These are phyloP conservation scores for Penicillium angulare DNA, from an alignment of 495 filamentous ascomycete species.

Conservation along the genomic window DNA sequence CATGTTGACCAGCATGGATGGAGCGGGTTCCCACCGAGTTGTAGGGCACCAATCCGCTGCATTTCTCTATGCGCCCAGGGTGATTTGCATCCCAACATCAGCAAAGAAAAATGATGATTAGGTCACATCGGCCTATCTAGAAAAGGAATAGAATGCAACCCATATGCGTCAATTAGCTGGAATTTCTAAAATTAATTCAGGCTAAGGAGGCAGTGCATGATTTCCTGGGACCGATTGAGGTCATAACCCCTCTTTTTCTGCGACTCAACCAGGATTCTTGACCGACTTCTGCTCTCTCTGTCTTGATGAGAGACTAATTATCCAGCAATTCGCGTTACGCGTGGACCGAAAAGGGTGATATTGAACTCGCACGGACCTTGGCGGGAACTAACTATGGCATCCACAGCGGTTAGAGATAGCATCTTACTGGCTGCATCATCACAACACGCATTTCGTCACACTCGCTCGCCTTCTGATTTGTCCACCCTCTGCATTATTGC, in stretches of 20 bases:
- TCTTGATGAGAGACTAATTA: conserved; percentile 15
- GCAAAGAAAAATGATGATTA: neutral
- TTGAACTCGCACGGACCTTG: conserved; percentile 15
- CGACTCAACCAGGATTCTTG: neutral
- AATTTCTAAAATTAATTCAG: conserved; percentile 18
- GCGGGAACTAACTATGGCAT: conserved; percentile 30
- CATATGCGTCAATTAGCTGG: conserved; percentile 6
- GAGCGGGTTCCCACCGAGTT: neutral
- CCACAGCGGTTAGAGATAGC: conserved; percentile 28
- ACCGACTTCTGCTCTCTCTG: neutral
- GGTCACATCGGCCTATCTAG: neutral
- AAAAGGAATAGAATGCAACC: neutral
- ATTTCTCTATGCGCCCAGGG: neutral
- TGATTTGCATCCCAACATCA: neutral
- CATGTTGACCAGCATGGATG: neutral
- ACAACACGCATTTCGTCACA: conserved; percentile 24
- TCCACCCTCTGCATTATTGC: conserved; percentile 3
- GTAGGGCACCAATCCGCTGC: neutral
- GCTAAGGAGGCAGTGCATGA: conserved; percentile 1
- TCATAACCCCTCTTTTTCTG: neutral
- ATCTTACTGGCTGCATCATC: conserved; percentile 20
- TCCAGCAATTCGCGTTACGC: conserved; percentile 5
- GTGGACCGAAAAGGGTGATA: conserved; percentile 11
- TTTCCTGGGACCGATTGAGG: neutral
- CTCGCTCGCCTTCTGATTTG: conserved; percentile 1